Percentiles rank a stretch among this genome's conserved stretches.
Evolutionary conservation across 257 asterid species (phyloP).

Genomic region (Solanum sejunctum): DNA sequence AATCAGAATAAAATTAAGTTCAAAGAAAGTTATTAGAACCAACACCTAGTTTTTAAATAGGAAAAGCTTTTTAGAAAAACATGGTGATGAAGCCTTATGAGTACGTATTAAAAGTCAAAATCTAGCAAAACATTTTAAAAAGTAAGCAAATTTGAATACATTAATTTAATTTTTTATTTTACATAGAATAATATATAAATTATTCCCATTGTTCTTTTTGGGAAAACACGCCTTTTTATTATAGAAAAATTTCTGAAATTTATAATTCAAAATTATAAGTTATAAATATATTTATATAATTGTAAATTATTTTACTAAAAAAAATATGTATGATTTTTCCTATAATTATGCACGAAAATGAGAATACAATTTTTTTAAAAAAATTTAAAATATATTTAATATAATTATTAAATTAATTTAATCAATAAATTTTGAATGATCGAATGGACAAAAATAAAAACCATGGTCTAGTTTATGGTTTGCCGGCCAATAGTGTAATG

Average conservation of each 20-base stretch:
- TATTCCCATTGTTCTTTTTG: background rate
- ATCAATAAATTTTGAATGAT: background rate
- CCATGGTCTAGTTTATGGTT: background rate
- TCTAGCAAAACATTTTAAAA: background rate
- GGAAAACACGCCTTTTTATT: background rate
- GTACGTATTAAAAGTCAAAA: background rate
- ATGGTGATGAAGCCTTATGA: background rate
- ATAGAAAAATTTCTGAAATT: background rate
- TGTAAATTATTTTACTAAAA: background rate
- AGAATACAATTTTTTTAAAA: background rate
- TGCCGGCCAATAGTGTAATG: background rate
- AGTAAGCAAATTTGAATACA: background rate
- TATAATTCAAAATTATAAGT: background rate
- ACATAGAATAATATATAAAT: background rate
- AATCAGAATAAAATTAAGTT: background rate
- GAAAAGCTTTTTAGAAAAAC: background rate
- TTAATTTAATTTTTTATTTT: background rate
- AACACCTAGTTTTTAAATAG: background rate
- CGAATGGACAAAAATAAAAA: background rate
- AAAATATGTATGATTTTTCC: background rate
- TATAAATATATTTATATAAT: background rate
- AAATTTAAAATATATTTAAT: background rate
- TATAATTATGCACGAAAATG: background rate
- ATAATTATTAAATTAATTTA: rapidly evolving
- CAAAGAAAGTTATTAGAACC: background rate